These are phyloP conservation scores for Kwoniella heveanensis DNA, from an alignment of 768 basidiomycete genomes.

Conservation along the genomic window DNA sequence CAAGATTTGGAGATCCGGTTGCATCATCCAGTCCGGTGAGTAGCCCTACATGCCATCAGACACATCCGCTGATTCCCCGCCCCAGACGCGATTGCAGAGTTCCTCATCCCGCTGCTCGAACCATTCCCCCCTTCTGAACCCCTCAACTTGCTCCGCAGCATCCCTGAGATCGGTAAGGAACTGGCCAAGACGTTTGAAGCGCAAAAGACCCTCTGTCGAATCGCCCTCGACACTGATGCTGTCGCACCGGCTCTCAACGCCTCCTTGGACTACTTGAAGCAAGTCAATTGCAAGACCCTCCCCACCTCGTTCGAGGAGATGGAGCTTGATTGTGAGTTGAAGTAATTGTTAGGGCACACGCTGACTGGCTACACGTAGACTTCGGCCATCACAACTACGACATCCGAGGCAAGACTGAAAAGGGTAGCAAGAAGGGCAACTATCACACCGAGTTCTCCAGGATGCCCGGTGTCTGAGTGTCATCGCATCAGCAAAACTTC, in stretches of 20 bases:
- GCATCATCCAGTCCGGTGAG: slow-evolving; percentile 53
- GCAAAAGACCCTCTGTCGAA: slow-evolving; percentile 41
- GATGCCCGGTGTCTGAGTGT: slow-evolving; percentile 20
- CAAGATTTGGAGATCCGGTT: slow-evolving; percentile 54
- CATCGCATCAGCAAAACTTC: background rate
- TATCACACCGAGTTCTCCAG: slow-evolving; percentile 49
- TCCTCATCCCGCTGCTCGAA: slow-evolving; percentile 43
- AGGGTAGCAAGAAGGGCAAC: slow-evolving; percentile 45
- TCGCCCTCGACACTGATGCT: slow-evolving; percentile 50
- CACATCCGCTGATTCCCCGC: no score
- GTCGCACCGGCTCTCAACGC: slow-evolving; percentile 49
- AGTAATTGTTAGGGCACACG: background rate
- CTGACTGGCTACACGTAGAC: slow-evolving; percentile 22
- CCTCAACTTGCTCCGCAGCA: slow-evolving; percentile 40
- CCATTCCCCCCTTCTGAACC: slow-evolving; percentile 38
- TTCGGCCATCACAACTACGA: slow-evolving; percentile 54
- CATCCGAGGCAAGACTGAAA: slow-evolving; percentile 39
- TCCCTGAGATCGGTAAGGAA: slow-evolving; percentile 49
- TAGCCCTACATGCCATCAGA: no score
- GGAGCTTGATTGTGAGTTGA: slow-evolving; percentile 46
- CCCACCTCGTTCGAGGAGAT: slow-evolving; percentile 52
- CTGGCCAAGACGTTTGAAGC: slow-evolving; percentile 43
- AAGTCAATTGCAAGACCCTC: slow-evolving; percentile 35
- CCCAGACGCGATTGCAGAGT: slow-evolving; percentile 38
- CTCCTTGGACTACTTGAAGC: slow-evolving; percentile 50